phyloP scores from a whole-genome alignment of 805 yeast genomes.

The Martiniozyma abietophila region DNA sequence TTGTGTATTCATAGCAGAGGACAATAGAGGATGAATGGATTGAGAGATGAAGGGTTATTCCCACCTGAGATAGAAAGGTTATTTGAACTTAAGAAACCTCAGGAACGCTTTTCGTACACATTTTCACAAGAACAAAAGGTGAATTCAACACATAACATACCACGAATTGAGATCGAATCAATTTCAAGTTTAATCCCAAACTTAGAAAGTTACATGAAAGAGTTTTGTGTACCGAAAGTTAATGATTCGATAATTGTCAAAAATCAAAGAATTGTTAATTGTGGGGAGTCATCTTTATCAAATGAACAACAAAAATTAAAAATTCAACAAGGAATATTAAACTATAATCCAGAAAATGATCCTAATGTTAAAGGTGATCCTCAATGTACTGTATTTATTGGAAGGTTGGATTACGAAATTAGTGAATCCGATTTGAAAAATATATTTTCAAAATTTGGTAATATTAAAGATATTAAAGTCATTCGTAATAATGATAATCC shows the following conservation, averaged over 20 bases:
- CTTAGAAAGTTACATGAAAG: too few species aligned
- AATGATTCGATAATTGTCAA: too few species aligned
- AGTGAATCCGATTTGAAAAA: constrained; percentile 63
- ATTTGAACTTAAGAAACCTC: background rate
- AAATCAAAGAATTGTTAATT: background rate
- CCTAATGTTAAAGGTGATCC: constrained; percentile 63
- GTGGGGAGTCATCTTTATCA: too few species aligned
- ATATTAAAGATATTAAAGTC: constrained; percentile 51
- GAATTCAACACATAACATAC: too few species aligned
- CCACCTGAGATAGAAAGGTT: background rate
- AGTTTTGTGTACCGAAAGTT: too few species aligned
- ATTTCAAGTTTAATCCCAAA: too few species aligned
- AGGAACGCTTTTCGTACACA: too few species aligned
- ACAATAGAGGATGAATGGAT: background rate
- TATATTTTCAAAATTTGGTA: constrained; percentile 57
- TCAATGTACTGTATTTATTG: constrained; percentile 66
- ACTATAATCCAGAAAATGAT: constrained; percentile 52
- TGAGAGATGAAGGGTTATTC: background rate
- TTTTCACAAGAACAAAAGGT: too few species aligned
- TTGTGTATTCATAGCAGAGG: too few species aligned
- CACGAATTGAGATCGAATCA: too few species aligned
- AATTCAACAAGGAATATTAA: constrained; percentile 27
- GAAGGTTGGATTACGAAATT: constrained; percentile 54
- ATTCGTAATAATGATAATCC: constrained; percentile 50
- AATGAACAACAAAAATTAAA: too few species aligned